Base-by-base conservation (phyloP, 2,329 filamentous ascomycete genomes). In the Fusarium nodosum region DNA sequence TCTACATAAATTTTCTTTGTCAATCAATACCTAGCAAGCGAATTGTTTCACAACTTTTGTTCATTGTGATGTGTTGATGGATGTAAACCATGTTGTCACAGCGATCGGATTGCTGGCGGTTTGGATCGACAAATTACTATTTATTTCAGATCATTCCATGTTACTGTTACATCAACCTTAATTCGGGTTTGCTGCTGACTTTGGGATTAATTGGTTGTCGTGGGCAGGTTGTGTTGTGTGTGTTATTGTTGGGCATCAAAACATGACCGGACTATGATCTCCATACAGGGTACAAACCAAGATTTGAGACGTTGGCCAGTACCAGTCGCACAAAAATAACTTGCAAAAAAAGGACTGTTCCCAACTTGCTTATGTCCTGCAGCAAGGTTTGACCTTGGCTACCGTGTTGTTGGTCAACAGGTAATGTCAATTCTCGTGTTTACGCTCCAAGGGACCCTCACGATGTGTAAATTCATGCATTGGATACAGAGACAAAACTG, bases 1-100 rank as follows among this genome's bases (percentile, higher is more conserved):
- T 16, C n/a, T 51, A 38, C 41, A 36, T 66, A 66, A 50, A 51
- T 66, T 48, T 47, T 31, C 22, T 66, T 42, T 66, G 39, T 62
- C 38, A 39, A 41, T 50, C n/a, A 38, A 65, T 33, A 65, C 28
- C 10, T 31, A n/a, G 39, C 45, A 54, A 65, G 47, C 60, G 54
- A 50, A 31, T 39, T 42, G 24, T 53, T 13, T 52, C 9, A 31
- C 3, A 18, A 16, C 13, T 13, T 15, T 5, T n/a, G n/a, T 3
- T 16, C 0, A 0, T 1, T 6, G 11, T 28, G 9, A 30, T 30
- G 10, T 30, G 9, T 15, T 34, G 4, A 10, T 26, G 42, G 15
- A 34, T 41, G 48, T 28, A 22, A 28, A 18, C 16, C 3, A 30
- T 41, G 3, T 2, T 39, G 20, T 28, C 18, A 7, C 11, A 4